Evolutionary conservation across 306 rosid species (phyloP).

Genomic region (Carpinus fangiana): DNA sequence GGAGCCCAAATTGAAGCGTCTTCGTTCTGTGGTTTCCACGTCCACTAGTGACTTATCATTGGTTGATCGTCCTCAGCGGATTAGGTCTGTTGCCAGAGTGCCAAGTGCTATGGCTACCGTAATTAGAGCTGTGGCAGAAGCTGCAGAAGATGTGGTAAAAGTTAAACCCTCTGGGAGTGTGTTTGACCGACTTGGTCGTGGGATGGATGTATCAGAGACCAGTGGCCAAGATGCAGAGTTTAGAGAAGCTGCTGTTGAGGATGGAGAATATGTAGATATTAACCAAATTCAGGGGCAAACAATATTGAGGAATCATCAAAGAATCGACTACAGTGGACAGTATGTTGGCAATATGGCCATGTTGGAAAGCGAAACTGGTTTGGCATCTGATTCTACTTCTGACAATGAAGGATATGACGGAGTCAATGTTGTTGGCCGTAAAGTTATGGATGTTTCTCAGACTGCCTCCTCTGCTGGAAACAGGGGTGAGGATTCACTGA

Average conservation of each 20-base stretch:
- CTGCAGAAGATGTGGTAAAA: slow-evolving; percentile 80
- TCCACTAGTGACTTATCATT: slow-evolving; percentile 50
- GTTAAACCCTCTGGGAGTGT: slow-evolving; percentile 77
- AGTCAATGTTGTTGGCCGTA: slow-evolving; percentile 38
- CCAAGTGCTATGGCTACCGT: slow-evolving; percentile 83
- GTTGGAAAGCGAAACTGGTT: slow-evolving; percentile 54
- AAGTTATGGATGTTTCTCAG: slow-evolving; percentile 52
- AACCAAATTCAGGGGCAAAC: slow-evolving; percentile 44
- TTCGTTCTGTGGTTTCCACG: slow-evolving; percentile 88
- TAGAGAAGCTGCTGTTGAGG: slow-evolving; percentile 34
- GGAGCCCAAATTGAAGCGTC: slow-evolving; percentile 80
- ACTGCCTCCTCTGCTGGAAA: slow-evolving; percentile 49
- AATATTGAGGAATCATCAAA: slow-evolving; percentile 34
- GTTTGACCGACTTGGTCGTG: slow-evolving; percentile 86
- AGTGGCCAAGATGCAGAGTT: slow-evolving; percentile 35
- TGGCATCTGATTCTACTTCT: slow-evolving; percentile 61
- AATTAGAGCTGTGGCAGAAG: slow-evolving; percentile 88
- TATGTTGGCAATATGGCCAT: slow-evolving; percentile 38
- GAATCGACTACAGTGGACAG: slow-evolving; percentile 45
- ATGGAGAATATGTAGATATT: slow-evolving; percentile 44
- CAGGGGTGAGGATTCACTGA: slow-evolving; percentile 47
- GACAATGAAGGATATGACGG: slow-evolving; percentile 68
- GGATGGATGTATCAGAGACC: slow-evolving; percentile 38
- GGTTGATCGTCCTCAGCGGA: slow-evolving; percentile 51
- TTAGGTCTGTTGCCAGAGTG: slow-evolving; percentile 58